A percentile compares a stretch with the other conserved stretches of the same genome.
Conservation (phyloP, 1,284 basidiomycete genomes). For the Vanrija sp. region DNA sequence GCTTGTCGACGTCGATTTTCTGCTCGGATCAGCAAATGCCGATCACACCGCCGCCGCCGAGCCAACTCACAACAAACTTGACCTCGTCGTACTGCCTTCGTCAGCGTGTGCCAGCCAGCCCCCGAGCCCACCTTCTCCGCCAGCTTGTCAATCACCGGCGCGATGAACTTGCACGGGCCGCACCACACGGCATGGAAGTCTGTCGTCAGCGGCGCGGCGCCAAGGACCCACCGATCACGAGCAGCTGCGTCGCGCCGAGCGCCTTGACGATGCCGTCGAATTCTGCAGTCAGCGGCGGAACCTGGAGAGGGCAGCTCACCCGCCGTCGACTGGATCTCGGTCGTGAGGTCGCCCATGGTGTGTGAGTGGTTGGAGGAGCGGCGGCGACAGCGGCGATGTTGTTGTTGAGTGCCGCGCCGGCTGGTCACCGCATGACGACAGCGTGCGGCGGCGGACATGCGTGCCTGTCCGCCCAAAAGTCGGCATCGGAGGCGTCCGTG, state of each 20-base stretch:
- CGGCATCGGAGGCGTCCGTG: too few relatives aligned
- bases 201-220: slow-evolving; percentile 6
- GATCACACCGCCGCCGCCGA: background rate
- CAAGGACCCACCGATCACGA: slow-evolving; percentile 5
- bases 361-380: too few relatives aligned
- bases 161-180: slow-evolving; percentile 47
- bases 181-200: slow-evolving; percentile 46
- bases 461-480: too few relatives aligned
- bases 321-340: slow-evolving; percentile 4
- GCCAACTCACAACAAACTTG: slow-evolving; percentile 34
- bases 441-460: too few relatives aligned
- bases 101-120: background rate
- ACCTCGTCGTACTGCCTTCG: slow-evolving; percentile 28
- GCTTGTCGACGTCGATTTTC: slow-evolving; percentile 52
- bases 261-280: slow-evolving; percentile 9
- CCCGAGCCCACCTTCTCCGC: slow-evolving; percentile 24
- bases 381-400: too few relatives aligned
- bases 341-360: background rate
- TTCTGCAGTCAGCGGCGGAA: background rate
- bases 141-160: slow-evolving; percentile 41
- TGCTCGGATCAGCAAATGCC: slow-evolving; percentile 14
- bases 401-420: too few relatives aligned
- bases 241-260: slow-evolving; percentile 6
- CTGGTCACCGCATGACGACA: too few relatives aligned
- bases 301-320: background rate